A percentile compares a stretch with the other conserved stretches of the same genome.
Evolutionary conservation across 1,284 basidiomycete species (phyloP).

Genomic region (Abortiporus biennis): DNA sequence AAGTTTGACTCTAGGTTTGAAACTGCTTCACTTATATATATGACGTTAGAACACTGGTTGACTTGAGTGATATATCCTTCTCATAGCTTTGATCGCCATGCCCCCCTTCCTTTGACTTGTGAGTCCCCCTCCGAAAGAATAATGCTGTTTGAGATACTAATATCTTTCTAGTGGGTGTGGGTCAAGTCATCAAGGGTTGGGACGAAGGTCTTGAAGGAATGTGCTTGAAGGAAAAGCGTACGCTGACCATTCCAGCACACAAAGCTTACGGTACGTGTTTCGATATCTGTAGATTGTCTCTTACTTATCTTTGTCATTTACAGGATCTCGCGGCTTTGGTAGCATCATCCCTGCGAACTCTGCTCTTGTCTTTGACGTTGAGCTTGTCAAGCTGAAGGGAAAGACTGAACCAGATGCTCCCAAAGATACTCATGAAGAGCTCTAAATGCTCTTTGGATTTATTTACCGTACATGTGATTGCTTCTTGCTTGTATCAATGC

Average conservation of each 20-base stretch:
- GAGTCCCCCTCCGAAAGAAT: constrained; percentile 21
- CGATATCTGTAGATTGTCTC: not conserved
- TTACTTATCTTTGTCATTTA: not conserved
- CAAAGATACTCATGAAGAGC: constrained; percentile 28
- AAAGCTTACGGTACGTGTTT: constrained; percentile 73
- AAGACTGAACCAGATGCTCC: constrained; percentile 17
- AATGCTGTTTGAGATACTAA: constrained; percentile 4
- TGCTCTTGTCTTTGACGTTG: constrained; percentile 86
- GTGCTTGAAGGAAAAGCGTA: constrained; percentile 89
- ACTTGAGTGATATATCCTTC: no score
- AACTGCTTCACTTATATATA: not conserved
- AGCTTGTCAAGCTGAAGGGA: constrained; percentile 55
- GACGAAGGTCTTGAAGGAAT: constrained; percentile 77
- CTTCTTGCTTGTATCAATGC: no score
- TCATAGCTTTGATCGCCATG: constrained; percentile 55
- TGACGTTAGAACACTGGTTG: constrained; percentile 7
- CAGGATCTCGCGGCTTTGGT: constrained; percentile 75
- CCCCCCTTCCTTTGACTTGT: constrained; percentile 68
- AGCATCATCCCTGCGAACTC: constrained; percentile 78
- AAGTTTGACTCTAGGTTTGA: constrained; percentile 83
- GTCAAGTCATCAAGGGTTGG: constrained; percentile 83
- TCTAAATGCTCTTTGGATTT: constrained; percentile 26
- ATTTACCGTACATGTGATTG: no score
- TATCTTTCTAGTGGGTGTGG: constrained; percentile 57
- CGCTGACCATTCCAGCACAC: constrained; percentile 76